Evolutionary conservation across 176 grass and related monocot genomes (phyloP).

Genomic region (Carex parvula): DNA sequence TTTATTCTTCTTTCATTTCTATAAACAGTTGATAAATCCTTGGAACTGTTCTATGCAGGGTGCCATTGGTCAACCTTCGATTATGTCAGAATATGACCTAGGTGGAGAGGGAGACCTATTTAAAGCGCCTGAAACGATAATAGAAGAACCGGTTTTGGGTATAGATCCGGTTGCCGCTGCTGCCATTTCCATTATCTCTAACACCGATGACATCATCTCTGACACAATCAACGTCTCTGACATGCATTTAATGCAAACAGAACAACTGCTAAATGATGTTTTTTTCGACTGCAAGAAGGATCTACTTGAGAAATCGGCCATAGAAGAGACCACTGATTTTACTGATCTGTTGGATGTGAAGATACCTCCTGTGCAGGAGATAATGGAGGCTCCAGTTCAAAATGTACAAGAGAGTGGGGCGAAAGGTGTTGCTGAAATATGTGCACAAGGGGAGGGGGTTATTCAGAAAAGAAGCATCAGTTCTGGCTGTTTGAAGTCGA

Average conservation of each 20-base stretch:
- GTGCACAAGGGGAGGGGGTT: slow-evolving; percentile 28
- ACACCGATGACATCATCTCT: slow-evolving; percentile 36
- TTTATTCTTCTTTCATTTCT: not conserved
- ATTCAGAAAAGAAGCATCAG: slow-evolving; percentile 94
- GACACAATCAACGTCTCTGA: slow-evolving; percentile 44
- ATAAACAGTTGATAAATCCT: not conserved
- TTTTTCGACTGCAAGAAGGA: slow-evolving; percentile 85
- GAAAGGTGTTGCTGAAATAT: slow-evolving; percentile 43
- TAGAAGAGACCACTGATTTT: slow-evolving; percentile 59
- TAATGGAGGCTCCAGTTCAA: slow-evolving; percentile 42
- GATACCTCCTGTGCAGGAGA: slow-evolving; percentile 66
- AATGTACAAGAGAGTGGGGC: slow-evolving; percentile 18
- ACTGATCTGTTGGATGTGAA: slow-evolving; percentile 83
- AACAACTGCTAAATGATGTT: slow-evolving; percentile 57
- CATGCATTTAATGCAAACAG: slow-evolving; percentile 47
- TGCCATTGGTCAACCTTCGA: slow-evolving; percentile 42
- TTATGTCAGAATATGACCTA: slow-evolving; percentile 75
- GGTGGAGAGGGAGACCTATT: slow-evolving; percentile 92
- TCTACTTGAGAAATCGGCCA: slow-evolving; percentile 66
- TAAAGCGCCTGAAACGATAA: slow-evolving; percentile 79
- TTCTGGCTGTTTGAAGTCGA: slow-evolving; percentile 71
- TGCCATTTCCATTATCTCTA: slow-evolving; percentile 70
- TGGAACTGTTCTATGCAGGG: slow-evolving; percentile 32
- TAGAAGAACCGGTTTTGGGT: slow-evolving; percentile 48
- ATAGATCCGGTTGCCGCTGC: slow-evolving; percentile 56